A percentile compares a stretch with the other conserved stretches of the same genome.
phyloP scores from a whole-genome alignment of 768 basidiomycete genomes.

The Clavulina sp. region DNA sequence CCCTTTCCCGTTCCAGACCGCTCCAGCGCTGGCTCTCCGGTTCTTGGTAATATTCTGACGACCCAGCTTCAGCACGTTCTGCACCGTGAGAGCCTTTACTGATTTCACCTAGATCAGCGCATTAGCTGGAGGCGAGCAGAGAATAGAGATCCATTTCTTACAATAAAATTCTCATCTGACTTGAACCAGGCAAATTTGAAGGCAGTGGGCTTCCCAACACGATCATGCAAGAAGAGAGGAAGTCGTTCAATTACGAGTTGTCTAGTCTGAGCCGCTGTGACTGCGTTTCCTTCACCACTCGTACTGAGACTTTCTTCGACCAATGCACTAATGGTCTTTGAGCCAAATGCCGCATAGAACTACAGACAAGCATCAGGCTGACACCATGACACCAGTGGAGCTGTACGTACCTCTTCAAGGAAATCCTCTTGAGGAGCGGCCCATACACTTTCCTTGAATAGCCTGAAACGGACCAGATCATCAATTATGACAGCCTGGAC shows the following conservation, averaged over 20 bases:
- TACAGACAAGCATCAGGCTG: conserved; percentile 21
- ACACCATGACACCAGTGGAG: background rate
- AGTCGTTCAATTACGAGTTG: conserved; percentile 62
- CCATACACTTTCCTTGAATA: conserved; percentile 61
- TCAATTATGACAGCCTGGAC: conserved; percentile 62
- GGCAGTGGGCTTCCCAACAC: conserved; percentile 23
- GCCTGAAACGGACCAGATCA: conserved; percentile 61
- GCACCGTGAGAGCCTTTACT: conserved; percentile 45
- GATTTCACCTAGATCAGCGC: conserved; percentile 29
- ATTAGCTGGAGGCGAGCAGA: background rate
- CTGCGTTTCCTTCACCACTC: conserved; percentile 31
- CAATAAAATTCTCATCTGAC: conserved; percentile 18
- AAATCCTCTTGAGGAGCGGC: conserved; percentile 80
- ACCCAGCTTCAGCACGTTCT: conserved; percentile 41
- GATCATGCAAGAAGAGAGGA: conserved; percentile 84
- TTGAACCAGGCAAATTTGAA: conserved; percentile 20
- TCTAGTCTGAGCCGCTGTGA: conserved; percentile 32
- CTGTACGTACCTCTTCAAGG: conserved; percentile 44
- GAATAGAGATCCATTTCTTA: background rate
- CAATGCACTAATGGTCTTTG: conserved; percentile 47
- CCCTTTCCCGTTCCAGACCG: conserved; percentile 26
- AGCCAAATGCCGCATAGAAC: conserved; percentile 66
- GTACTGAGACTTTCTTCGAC: conserved; percentile 64
- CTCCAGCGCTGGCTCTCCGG: conserved; percentile 60
- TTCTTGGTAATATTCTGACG: conserved; percentile 30